Evolutionary conservation across 2,329 filamentous ascomycete species (phyloP), one percentile per base, ranked within the genome.

Genomic region (Fusarium sacchari): DNA sequence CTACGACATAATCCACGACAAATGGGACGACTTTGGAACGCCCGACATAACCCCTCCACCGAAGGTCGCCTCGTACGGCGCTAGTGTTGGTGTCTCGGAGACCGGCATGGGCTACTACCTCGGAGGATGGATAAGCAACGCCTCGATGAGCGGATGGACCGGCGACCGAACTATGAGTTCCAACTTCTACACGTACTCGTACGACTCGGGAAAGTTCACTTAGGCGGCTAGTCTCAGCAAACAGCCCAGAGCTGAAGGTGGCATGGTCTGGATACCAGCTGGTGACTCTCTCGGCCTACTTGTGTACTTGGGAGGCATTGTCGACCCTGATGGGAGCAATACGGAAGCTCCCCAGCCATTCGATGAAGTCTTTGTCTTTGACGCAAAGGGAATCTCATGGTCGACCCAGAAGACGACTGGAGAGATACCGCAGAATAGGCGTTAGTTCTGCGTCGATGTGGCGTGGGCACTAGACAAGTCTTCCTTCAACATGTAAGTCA

Each of bases 1-100:
- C 22, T 64, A 64, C 17, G 61, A 62, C 6, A 63, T 42, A 1
- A 39, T 64, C 43, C 37, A 43, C 30, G 36, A 64, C 17, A 62
- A 50, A 30, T 64, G 57, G 61, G 56, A 61, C 10, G 56, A 64
- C 24, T 64, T 62, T 18, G 43, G 57, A 22, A 40, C 28, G 18
- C 57, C 30, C 4, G 22, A 26, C 1, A 43, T 64, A 37, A 15
- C 43, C 4, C 57, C 57, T 7, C 61, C 57, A 3, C 61, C 61
- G 1, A 64, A 62, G 24, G 6, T 64, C 7, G 43, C 30, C 3
- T 62, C 61, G 4, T 64, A 50, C 10, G 43, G 57, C 5, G 43
- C 61, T 6, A 30, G 61, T 17, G 43, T 64, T 2, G 61, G 43
- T 12, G 57, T 64, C 9, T 64, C 57, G 3, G 43, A 64, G 11